phyloP scores from a whole-genome alignment of 78 protist genomes.

The Emiliania huxleyi region DNA sequence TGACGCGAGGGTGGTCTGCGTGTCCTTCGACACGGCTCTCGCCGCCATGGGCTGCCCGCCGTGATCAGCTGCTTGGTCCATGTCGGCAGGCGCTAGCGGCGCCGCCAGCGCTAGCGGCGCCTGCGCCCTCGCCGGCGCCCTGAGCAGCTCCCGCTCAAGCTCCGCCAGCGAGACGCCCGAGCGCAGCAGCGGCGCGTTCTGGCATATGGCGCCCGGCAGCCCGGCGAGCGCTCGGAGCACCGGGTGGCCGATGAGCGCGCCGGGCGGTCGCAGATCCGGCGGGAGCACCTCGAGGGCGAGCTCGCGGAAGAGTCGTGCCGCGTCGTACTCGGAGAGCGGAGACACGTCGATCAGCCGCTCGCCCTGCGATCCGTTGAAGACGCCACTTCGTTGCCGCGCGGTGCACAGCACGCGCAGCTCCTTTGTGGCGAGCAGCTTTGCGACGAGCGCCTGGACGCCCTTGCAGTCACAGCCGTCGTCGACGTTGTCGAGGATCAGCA shows the following conservation, averaged over 20 bases:
- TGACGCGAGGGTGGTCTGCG: too few species aligned
- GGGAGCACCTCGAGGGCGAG: neutral
- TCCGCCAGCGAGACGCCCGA: neutral
- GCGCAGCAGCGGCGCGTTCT: slow-evolving; percentile 5
- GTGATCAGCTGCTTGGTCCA: too few species aligned
- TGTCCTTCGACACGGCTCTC: too few species aligned
- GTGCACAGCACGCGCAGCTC: slow-evolving; percentile 14
- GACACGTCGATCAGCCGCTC: neutral
- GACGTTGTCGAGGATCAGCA: neutral
- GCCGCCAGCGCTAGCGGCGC: too few species aligned
- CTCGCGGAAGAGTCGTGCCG: neutral
- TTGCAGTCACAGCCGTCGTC: neutral
- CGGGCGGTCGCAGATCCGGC: neutral
- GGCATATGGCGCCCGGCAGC: neutral
- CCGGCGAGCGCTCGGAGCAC: neutral
- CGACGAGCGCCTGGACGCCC: neutral
- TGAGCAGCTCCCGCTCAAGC: neutral
- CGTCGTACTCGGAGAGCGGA: neutral
- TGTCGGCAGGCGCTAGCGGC: too few species aligned
- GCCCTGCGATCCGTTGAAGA: neutral
- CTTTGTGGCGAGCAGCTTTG: neutral
- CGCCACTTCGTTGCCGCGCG: neutral
- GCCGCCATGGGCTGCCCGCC: too few species aligned
- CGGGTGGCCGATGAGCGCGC: neutral
- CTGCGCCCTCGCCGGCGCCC: too few species aligned